A percentile compares a stretch with the other conserved stretches of the same genome.
Conservation (phyloP, 2,329 filamentous ascomycete genomes). For the Zelopaecilomyces penicillatus region DNA sequence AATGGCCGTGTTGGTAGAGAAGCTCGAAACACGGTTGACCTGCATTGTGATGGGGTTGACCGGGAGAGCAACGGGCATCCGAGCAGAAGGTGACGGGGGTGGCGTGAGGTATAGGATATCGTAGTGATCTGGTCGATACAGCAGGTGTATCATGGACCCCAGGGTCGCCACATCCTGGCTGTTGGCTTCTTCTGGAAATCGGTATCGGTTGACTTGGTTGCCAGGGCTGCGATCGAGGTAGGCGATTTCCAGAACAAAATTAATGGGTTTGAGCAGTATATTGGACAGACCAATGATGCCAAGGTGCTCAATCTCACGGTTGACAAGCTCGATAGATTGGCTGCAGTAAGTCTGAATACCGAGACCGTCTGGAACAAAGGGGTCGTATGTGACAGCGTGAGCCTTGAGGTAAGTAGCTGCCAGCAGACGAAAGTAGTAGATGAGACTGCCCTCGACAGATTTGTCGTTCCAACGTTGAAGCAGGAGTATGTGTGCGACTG, state of each 20-base stretch:
- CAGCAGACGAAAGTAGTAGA: constrained; percentile 78
- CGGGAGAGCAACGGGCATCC: constrained; percentile 18
- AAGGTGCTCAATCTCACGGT: constrained; percentile 85
- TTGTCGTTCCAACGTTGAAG: constrained; percentile 66
- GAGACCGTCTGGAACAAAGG: constrained; percentile 56
- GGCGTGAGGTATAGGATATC: constrained; percentile 75
- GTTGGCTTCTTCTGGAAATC: constrained; percentile 49
- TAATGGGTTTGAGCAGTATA: constrained; percentile 68
- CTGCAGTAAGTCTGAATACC: constrained; percentile 61
- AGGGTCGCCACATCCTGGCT: constrained; percentile 33
- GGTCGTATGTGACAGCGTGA: constrained; percentile 58
- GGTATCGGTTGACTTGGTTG: constrained; percentile 63
- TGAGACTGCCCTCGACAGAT: constrained; percentile 60
- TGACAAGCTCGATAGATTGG: constrained; percentile 62
- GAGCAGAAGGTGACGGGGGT: constrained; percentile 8
- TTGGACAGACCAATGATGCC: constrained; percentile 70
- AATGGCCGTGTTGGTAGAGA: constrained; percentile 38
- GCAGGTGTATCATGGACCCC: constrained; percentile 47
- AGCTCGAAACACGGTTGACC: constrained; percentile 43
- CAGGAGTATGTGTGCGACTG: constrained; percentile 45
- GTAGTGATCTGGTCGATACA: constrained; percentile 76
- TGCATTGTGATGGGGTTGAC: constrained; percentile 32
- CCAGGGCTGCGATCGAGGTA: constrained; percentile 85
- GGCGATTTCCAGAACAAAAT: constrained; percentile 75
- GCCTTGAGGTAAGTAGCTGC: constrained; percentile 79